These are phyloP conservation scores for Naganishia sp. DNA, from an alignment of 1,284 basidiomycete genomes.

Conservation along the genomic window DNA sequence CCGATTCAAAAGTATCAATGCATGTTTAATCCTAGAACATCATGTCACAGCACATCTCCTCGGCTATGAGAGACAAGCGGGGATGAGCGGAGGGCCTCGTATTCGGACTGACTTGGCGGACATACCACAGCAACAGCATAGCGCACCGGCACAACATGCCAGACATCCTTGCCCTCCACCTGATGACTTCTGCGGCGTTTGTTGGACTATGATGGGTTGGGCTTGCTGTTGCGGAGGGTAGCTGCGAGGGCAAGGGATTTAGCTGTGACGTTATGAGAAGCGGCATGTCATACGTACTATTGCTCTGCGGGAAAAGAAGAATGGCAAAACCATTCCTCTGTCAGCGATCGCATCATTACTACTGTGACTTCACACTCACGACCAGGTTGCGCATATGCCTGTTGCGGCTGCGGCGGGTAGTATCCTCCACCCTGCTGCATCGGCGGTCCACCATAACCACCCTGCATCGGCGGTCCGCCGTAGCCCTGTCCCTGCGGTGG, in stretches of 20 bases:
- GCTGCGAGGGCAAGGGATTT: neutral
- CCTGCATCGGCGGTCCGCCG: slow-evolving; percentile 13
- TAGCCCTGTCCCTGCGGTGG: neutral
- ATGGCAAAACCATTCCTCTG: neutral
- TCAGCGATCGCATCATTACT: neutral
- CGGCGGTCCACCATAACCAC: slow-evolving; percentile 23
- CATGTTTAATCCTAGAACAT: neutral
- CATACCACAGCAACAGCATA: slow-evolving; percentile 25
- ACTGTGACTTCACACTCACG: neutral
- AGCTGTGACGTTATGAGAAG: too few relatives aligned
- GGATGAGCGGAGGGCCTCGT: neutral
- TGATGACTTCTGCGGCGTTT: slow-evolving; percentile 6
- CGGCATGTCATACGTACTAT: neutral
- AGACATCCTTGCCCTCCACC: slow-evolving; percentile 19
- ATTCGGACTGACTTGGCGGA: neutral
- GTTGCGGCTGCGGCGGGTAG: slow-evolving; percentile 19
- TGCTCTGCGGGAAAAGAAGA: neutral
- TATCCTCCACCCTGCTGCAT: slow-evolving; percentile 18
- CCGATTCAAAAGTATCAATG: neutral
- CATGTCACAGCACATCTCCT: slow-evolving; percentile 28
- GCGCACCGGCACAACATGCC: slow-evolving; percentile 25
- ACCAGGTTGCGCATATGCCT: slow-evolving; percentile 17
- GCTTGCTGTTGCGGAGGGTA: slow-evolving; percentile 23
- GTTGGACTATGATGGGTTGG: slow-evolving; percentile 12
- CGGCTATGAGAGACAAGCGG: neutral